A percentile compares a stretch with the other conserved stretches of the same genome.
phyloP scores from a whole-genome alignment of 2,329 filamentous ascomycete genomes.

The Fusarium multiceps region DNA sequence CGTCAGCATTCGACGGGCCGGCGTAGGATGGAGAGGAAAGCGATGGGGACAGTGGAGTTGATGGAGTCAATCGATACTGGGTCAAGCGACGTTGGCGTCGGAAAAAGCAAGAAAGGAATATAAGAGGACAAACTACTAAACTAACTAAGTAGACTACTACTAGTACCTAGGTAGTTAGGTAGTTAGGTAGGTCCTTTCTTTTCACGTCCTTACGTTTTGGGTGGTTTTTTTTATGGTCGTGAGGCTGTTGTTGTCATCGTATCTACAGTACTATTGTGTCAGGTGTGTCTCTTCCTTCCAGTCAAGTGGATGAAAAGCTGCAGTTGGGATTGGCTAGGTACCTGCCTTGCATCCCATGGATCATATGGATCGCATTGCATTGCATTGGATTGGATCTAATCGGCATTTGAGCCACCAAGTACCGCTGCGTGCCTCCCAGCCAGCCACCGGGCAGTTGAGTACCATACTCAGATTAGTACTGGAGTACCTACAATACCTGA shows the following conservation, averaged over 20 bases:
- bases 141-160: not conserved
- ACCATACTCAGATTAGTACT: not conserved
- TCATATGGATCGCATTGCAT: not conserved
- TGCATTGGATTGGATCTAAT: conserved; percentile 28
- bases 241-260: conserved; percentile 1
- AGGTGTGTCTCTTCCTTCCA: conserved; percentile 8
- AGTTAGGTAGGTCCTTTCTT: not conserved
- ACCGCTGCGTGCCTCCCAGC: conserved; percentile 17
- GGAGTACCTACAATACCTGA: no score
- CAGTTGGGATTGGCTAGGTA: conserved; percentile 28
- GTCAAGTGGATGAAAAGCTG: conserved; percentile 14
- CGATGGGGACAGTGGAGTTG: conserved; percentile 27
- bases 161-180: not conserved
- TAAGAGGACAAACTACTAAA: conserved; percentile 8
- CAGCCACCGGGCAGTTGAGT: not conserved
- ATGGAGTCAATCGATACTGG: conserved; percentile 2
- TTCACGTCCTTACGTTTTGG: not conserved
- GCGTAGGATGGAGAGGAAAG: conserved; percentile 10
- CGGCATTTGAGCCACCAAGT: conserved; percentile 36
- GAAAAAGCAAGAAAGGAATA: conserved; percentile 11
- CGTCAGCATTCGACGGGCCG: conserved; percentile 13
- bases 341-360: conserved; percentile 13
- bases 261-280: not conserved
- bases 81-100: conserved; percentile 10
- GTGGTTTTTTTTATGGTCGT: not conserved